Base-by-base conservation (phyloP, 129 eudicot species). In the Artemisia annua region DNA sequence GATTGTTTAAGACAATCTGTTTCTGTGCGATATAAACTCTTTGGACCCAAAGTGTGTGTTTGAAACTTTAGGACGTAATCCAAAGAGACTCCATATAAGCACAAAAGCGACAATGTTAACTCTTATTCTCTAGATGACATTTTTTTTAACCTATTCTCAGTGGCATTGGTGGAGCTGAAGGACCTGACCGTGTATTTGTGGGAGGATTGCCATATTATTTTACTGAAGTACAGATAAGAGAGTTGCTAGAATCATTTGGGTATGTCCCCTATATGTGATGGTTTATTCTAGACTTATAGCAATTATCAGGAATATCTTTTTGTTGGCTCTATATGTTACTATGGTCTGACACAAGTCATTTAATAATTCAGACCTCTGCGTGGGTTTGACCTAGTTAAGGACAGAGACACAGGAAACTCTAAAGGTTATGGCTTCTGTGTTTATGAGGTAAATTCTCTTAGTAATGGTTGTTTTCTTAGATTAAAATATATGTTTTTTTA, bases 371-470 rank as follows among this genome's bases (percentile, higher is more conserved):
- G 97, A 62, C 82, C 96, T 30, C 68, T 91, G 88, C 91, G 95
- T 63, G 96, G 92, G 49, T 88, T 91, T 83, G 97, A 91, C 70
- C 86, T 91, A 66, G 97, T 88, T 28, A 91, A 91, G 83, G 97
- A 91, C 74, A 85, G 97, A 56, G 97, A 91, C 69, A 88, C 97
- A 2, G 97, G 97, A 77, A 91, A 91, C 78, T 88, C 97, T 8
- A 91, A 88, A 78, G 97, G 97, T 74, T 91, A 91, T 75, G 97
- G 97, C 62, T 91, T 91, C 68, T 91, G 97, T 74, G 84, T 84
- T 59, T 91, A 88, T 67, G 83, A 88, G 97, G 97, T 91, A 76
- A 81, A 35, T 58, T 30, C 12, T 61, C 2, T 22, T 43, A 14
- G 9, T 52, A 18, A n/a, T 43, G 14, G 56, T 71, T 71, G 32